Percentiles rank a stretch among this genome's conserved stretches.
Evolutionary conservation across 768 basidiomycete genomes (phyloP).

Genomic region (Phylloporus arenicola): DNA sequence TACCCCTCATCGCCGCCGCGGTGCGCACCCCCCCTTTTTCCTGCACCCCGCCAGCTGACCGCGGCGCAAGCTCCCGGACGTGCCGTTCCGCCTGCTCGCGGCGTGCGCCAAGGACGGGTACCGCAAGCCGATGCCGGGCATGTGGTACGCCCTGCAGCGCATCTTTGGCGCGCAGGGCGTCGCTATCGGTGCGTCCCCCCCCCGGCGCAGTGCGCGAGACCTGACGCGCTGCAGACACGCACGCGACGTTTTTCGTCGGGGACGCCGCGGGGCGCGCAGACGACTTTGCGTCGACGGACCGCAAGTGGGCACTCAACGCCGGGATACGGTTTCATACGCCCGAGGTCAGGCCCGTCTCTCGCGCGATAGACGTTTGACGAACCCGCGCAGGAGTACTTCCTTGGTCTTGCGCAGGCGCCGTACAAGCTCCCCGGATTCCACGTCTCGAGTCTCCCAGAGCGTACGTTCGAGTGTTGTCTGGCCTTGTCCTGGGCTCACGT

Average conservation of each 20-base stretch:
- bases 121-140: slow-evolving; percentile 84
- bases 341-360: slow-evolving; percentile 47
- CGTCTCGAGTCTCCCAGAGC: slow-evolving; percentile 41
- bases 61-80: slow-evolving; percentile 43
- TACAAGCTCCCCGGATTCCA: slow-evolving; percentile 63
- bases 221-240: slow-evolving; percentile 48
- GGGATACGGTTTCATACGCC: slow-evolving; percentile 76
- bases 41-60: too few species aligned
- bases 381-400: slow-evolving; percentile 67
- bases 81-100: slow-evolving; percentile 77
- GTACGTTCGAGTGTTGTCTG: slow-evolving; percentile 12
- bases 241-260: slow-evolving; percentile 72
- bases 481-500: neutral
- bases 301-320: slow-evolving; percentile 79
- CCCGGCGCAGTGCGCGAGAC: neutral
- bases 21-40: slow-evolving; percentile 31
- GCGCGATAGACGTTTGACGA: neutral
- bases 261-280: slow-evolving; percentile 79
- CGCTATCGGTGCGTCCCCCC: slow-evolving; percentile 51
- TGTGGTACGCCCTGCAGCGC: slow-evolving; percentile 70
- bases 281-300: slow-evolving; percentile 80
- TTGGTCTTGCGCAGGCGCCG: slow-evolving; percentile 41
- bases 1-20: slow-evolving; percentile 59
- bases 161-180: slow-evolving; percentile 55
- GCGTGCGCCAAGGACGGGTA: slow-evolving; percentile 70